Base-by-base conservation (phyloP, 192 early-diverging fungal genomes). In the Backusella parvicylindrica region DNA sequence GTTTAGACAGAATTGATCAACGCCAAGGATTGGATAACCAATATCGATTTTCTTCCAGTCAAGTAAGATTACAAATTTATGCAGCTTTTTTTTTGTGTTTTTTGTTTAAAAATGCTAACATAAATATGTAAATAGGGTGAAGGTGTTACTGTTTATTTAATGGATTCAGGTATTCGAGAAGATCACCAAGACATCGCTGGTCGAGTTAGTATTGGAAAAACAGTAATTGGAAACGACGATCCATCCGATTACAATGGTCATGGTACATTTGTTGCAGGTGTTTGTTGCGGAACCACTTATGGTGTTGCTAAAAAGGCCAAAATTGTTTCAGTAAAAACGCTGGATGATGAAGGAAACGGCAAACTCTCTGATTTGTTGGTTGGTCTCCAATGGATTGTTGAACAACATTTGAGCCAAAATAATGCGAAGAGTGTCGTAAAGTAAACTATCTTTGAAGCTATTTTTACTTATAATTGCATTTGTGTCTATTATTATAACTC, bases 131-230 rank as follows among this genome's bases (percentile, higher is more conserved):
- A 37, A 37, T 53, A 78, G 63, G 95, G 96, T 32, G 83, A 90
- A 12, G 93, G 92, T 66, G 91, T 96, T 68, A 93, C 93, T n/a
- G 93, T 92, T 35, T 98, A 95, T 85, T 91, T 99, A 8, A 91
- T 99, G 35, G 97, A 99, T 87, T 97, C 97, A 8, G 86, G 87
- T 38, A 80, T 88, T 8, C 76, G 77, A 21, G 77, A 73, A 35
- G 72, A 75, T 12, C 87, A 86, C 47, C 64, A 75, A 18, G 88
- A 89, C 53, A 86, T 89, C 50, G 81, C 68, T 31, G 88, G 87
- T 28, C 76, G 88, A 68, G 87, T 88, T 5, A 64, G 47, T 18
- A 77, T 80, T 43, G 87, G 88, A 30, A 73, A 78, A 26, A 79
- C 79, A 0, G 81, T 86, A 40, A 73, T 82, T 30, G 81, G 84